Conservation (phyloP, 305 asterid genomes). For the Vinca major region DNA sequence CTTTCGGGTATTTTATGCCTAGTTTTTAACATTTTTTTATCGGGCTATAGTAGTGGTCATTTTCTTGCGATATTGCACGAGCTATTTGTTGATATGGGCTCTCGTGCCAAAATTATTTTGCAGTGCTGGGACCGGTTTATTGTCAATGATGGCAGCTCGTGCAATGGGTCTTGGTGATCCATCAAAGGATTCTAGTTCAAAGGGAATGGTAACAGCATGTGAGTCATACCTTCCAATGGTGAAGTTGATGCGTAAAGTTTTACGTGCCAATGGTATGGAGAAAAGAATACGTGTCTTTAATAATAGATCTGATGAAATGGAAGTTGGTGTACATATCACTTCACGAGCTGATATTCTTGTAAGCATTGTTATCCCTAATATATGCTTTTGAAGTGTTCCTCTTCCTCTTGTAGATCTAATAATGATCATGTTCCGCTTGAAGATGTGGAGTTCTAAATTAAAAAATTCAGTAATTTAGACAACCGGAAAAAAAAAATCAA, state of each 20-base stretch:
- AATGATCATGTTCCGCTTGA: neutral
- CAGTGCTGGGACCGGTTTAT: conserved; percentile 93
- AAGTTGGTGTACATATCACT: conserved; percentile 61
- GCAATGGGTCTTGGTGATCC: conserved; percentile 50
- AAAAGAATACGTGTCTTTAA: conserved; percentile 52
- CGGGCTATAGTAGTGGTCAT: neutral
- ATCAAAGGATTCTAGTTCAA: conserved; percentile 21
- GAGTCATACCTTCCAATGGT: conserved; percentile 98
- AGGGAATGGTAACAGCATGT: conserved; percentile 71
- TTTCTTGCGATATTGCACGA: neutral
- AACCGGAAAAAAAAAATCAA: neutral
- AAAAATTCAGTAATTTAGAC: neutral
- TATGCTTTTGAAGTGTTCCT: neutral
- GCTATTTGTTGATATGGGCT: neutral
- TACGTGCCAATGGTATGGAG: conserved; percentile 59
- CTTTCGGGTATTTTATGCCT: neutral
- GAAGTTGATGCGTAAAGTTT: conserved; percentile 71
- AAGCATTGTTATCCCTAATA: conserved; percentile 23
- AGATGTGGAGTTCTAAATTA: neutral
- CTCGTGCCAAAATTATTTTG: conserved; percentile 18
- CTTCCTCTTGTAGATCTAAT: neutral
- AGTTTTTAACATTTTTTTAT: neutral
- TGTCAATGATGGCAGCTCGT: conserved; percentile 91
- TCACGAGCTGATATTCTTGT: conserved; percentile 87
- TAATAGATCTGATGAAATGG: conserved; percentile 90